A percentile compares a stretch with the other conserved stretches of the same genome.
Conservation (phyloP, 2,329 filamentous ascomycete genomes). For the Daldinia sp. region DNA sequence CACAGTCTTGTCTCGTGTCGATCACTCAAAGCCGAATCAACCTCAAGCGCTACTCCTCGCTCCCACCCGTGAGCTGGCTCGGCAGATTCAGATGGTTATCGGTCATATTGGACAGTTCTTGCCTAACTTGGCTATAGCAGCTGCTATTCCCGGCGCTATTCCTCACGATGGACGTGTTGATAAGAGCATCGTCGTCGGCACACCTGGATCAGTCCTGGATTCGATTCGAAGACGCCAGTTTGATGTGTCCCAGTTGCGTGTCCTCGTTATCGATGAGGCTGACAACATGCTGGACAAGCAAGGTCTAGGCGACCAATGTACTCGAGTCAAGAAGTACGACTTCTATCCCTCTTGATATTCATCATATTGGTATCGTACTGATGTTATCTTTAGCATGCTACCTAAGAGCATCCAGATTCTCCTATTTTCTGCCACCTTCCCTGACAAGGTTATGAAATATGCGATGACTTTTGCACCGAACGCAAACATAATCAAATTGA, state of each 20-base stretch:
- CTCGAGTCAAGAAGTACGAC: conserved; percentile 82
- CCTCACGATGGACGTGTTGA: conserved; percentile 73
- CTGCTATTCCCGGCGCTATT: conserved; percentile 82
- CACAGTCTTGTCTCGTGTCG: conserved; percentile 87
- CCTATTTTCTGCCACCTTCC: conserved; percentile 94
- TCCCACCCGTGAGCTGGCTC: conserved; percentile 91
- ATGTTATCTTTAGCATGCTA: conserved; percentile 65
- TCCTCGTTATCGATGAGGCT: conserved; percentile 93
- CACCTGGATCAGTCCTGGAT: conserved; percentile 91
- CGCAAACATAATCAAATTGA: conserved; percentile 85
- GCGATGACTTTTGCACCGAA: conserved; percentile 84
- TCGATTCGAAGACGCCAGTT: conserved; percentile 80
- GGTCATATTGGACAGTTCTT: conserved; percentile 85
- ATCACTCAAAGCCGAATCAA: conserved; percentile 70
- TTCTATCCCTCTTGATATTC: background rate
- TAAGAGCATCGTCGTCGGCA: conserved; percentile 87
- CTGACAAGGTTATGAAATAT: conserved; percentile 83
- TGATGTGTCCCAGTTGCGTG: conserved; percentile 74
- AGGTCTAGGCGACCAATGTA: conserved; percentile 93
- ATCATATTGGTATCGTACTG: conserved; percentile 39
- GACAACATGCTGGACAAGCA: conserved; percentile 99
- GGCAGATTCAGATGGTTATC: conserved; percentile 90
- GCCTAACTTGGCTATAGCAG: conserved; percentile 75
- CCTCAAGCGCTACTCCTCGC: conserved; percentile 91
- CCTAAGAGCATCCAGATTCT: conserved; percentile 83